Evolutionary conservation across 495 filamentous ascomycete species (phyloP), one percentile per base, ranked within the genome.

Genomic region (Lichenothelia convexa): DNA sequence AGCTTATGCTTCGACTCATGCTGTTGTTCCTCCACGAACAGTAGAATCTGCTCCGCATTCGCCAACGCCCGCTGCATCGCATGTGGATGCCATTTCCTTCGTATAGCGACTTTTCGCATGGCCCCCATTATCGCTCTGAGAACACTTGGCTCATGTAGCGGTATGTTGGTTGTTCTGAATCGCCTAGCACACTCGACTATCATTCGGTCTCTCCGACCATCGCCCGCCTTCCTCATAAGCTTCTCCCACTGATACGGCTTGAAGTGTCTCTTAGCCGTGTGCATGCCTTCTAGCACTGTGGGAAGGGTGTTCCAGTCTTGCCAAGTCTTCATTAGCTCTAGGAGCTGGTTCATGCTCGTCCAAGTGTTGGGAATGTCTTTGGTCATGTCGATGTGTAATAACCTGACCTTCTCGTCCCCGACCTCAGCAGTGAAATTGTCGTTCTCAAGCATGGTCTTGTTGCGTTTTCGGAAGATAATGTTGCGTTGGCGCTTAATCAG

Each of bases 261-360:
- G 17, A 49, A 5, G 3, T 15, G 13, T 8, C 40, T 38, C 12
- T 44, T 34, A 6, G 42, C 45, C 34, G 41, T 31, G 21, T 49
- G 30, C 23, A 54, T 38, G 5, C 45, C 58, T 19, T 44, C 44
- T 24, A 62, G 32, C 41, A 61, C 36, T 5, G 38, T 33, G 11
- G 52, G 34, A 22, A 61, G 34, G 34, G 56, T 58, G 8, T 54
- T 38, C 49, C 51, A 61, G 32, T 55, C 59, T 11, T 40, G 31
- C 2, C 30, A 34, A 12, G 41, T 34, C 11, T 39, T 22, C 36
- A 50, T 47, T 8, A 51, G 22, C 1, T 45, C 36, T 12, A 62
- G 23, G 1, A 50, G 35, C 17, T 38, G 12, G n/a, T 40, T 38
- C 7, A 59, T 13, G 4, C 40, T 27, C 11, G 37, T 19, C 26